Evolutionary conservation across 164 flowering plant genomes (phyloP).

Genomic region (Berberis thunbergii): DNA sequence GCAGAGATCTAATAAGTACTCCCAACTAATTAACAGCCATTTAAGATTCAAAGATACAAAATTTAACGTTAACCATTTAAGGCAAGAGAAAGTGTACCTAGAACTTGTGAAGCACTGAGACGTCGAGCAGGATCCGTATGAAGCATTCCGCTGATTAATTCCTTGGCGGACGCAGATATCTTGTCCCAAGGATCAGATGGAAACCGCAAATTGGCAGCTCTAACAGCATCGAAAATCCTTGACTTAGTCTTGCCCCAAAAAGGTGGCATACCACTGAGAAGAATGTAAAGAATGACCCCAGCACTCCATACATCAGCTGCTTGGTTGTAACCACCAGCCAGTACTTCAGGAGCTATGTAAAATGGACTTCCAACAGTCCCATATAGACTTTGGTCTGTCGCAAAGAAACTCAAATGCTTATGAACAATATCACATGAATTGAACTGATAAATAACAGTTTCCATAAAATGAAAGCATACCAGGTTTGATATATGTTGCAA

Average conservation of each 20-base stretch:
- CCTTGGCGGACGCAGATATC: slow-evolving; percentile 58
- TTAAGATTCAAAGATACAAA: too few relatives aligned
- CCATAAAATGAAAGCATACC: slow-evolving; percentile 26
- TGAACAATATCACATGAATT: neutral
- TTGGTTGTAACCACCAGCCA: slow-evolving; percentile 65
- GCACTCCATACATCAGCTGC: slow-evolving; percentile 87
- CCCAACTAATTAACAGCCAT: neutral
- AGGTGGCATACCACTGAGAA: slow-evolving; percentile 73
- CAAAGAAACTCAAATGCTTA: slow-evolving; percentile 5
- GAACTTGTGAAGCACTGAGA: slow-evolving; percentile 60
- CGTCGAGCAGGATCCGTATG: slow-evolving; percentile 55
- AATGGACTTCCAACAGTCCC: slow-evolving; percentile 83
- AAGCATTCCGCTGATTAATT: slow-evolving; percentile 64
- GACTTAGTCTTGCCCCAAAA: slow-evolving; percentile 85
- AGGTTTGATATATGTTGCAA: slow-evolving; percentile 61
- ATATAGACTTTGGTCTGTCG: slow-evolving; percentile 49
- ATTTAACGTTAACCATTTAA: too few relatives aligned
- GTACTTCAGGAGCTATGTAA: slow-evolving; percentile 82
- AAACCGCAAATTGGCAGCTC: slow-evolving; percentile 63
- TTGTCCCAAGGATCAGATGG: slow-evolving; percentile 58
- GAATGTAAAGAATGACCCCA: slow-evolving; percentile 83
- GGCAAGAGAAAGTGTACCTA: slow-evolving; percentile 34
- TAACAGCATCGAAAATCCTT: slow-evolving; percentile 72
- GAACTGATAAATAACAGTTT: neutral
- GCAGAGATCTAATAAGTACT: neutral